Evolutionary conservation across 1,284 basidiomycete species (phyloP), one percentile per base, ranked within the genome.

Genomic region (Pisolithus thermaeus): DNA sequence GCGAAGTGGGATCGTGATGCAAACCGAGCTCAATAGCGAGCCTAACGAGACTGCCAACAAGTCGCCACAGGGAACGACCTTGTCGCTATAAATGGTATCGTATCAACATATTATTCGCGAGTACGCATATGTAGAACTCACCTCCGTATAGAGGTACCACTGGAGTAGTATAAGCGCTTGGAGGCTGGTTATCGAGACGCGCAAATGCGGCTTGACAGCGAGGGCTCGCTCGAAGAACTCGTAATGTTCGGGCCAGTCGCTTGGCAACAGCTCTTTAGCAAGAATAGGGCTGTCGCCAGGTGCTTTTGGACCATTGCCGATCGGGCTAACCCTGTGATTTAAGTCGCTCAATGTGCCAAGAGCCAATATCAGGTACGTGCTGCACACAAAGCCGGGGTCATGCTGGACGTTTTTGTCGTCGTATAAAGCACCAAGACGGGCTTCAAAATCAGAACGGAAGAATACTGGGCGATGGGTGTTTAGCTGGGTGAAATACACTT

Each of bases 111-210:
- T 20, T 37, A 30, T 39, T 25, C 23, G 18, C 1, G 14, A 36
- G 28, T 30, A 4, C 36, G 51, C 36, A 47, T n/a, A 1, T 18
- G 27, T 23, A 20, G 25, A 16, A 64, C 78, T 54, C 58, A 87
- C 89, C 76, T 91, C 89, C 20, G 84, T 89, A 59, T 91, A 91
- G 20, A 91, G 73, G 67, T 90, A 90, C 89, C 87, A 91, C 51
- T 91, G 89, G 38, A 91, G 67, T 7, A 91, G 67, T 28, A 90
- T 89, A 48, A 91, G 74, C 2, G 88, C 86, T 65, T 91, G 88
- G 53, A 91, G 68, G 63, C 86, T 88, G 5, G 83, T 83, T 28
- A 90, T 78, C 4, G 87, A 88, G 60, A 90, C 87, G 20, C 84
- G 79, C 40, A 91, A 70, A 56, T 91, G 86, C 8, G 87, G 84